Evolutionary conservation across 2,329 filamentous ascomycete species (phyloP).

Genomic region (Ceratocystis diversiconidia): DNA sequence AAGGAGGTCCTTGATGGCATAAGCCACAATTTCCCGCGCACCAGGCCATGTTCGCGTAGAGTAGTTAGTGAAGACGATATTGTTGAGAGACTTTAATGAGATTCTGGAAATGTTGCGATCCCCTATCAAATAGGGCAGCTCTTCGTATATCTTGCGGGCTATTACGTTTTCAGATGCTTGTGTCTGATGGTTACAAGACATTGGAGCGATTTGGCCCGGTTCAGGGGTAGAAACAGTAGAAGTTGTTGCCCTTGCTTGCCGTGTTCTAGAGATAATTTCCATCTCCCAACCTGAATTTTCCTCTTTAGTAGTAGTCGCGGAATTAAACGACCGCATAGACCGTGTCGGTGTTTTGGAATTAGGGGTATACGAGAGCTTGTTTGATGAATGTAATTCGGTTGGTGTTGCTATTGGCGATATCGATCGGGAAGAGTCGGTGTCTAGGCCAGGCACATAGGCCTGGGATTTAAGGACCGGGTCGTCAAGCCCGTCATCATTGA

Average conservation of each 20-base stretch:
- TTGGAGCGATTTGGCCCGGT: neutral
- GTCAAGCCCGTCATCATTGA: constrained; percentile 21
- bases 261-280: neutral
- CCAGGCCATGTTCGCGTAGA: constrained; percentile 5
- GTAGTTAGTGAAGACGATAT: neutral
- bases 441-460: neutral
- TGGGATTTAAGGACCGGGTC: constrained; percentile 1
- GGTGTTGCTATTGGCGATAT: neutral
- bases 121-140: constrained; percentile 9
- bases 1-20: constrained; percentile 12
- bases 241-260: neutral
- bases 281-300: neutral
- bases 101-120: neutral
- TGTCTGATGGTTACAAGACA: neutral
- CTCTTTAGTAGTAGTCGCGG: neutral
- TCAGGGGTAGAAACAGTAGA: neutral
- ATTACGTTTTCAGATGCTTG: neutral
- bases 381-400: neutral
- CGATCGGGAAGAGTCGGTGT: neutral
- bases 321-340: neutral
- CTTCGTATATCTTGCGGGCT: constrained; percentile 1
- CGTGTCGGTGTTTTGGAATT: neutral
- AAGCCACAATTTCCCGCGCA: constrained; percentile 4
- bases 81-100: constrained; percentile 3
- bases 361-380: neutral